Percentiles rank a stretch among this genome's conserved stretches.
These are phyloP conservation scores for Cladorrhinum sp. DNA, from an alignment of 2,329 filamentous ascomycete species.

Conservation along the genomic window DNA sequence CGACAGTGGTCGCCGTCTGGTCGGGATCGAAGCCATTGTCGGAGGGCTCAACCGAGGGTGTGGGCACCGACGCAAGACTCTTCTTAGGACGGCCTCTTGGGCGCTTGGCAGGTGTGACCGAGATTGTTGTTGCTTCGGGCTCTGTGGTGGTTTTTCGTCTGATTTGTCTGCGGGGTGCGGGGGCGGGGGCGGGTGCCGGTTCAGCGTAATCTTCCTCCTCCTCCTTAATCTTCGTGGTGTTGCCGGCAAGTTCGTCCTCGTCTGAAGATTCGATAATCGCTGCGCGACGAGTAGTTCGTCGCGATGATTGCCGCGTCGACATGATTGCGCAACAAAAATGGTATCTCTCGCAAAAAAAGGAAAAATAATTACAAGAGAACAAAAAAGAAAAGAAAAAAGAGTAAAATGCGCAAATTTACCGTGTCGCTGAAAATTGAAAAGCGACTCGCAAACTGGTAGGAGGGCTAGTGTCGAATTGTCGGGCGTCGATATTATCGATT, in stretches of 20 bases:
- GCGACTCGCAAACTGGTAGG: background rate
- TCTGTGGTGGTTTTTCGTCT: constrained; percentile 44
- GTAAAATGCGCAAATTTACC: constrained; percentile 5
- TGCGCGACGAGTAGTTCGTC: constrained; percentile 61
- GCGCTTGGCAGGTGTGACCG: constrained; percentile 26
- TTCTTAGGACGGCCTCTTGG: constrained; percentile 42
- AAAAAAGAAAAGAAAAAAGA: background rate
- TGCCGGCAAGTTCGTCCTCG: constrained; percentile 67
- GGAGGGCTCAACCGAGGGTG: constrained; percentile 53
- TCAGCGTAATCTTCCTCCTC: constrained; percentile 70
- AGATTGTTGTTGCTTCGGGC: constrained; percentile 28
- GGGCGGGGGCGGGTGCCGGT: constrained; percentile 69
- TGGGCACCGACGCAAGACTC: constrained; percentile 30
- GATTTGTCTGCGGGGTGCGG: constrained; percentile 40
- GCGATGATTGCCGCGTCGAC: constrained; percentile 41
- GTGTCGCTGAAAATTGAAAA: background rate
- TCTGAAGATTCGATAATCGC: constrained; percentile 72
- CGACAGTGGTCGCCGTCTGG: constrained; percentile 36
- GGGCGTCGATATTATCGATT: constrained; percentile 1
- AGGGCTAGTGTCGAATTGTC: background rate
- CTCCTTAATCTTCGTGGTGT: constrained; percentile 36
- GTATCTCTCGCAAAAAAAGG: constrained; percentile 8
- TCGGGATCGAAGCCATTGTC: constrained; percentile 56
- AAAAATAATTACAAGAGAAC: constrained; percentile 9
- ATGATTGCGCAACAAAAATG: constrained; percentile 27